Conservation (phyloP, 768 basidiomycete species). For the Suillus ampliporus region DNA sequence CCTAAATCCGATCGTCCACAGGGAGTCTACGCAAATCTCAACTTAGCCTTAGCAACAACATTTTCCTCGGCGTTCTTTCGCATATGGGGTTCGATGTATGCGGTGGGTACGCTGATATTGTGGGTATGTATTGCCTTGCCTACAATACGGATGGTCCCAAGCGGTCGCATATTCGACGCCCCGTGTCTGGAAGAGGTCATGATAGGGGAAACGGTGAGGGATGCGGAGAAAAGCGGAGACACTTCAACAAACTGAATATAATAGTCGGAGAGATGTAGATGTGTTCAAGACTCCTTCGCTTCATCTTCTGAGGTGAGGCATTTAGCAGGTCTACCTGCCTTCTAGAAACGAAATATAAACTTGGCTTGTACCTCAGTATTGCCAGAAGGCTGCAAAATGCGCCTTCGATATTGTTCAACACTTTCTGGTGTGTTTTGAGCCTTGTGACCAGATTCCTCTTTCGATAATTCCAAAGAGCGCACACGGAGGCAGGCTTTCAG, state of each 20-base stretch:
- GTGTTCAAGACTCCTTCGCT: no score
- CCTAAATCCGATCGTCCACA: constrained; percentile 22
- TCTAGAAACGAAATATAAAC: no score
- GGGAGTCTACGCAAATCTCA: constrained; percentile 74
- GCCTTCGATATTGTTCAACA: background rate
- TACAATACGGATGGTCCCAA: constrained; percentile 43
- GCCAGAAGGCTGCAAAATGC: background rate
- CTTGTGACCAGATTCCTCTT: background rate
- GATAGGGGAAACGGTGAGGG: constrained; percentile 19
- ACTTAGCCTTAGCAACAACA: constrained; percentile 53
- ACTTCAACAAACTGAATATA: background rate
- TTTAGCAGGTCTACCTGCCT: background rate
- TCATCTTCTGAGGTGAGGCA: background rate
- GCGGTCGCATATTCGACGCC: constrained; percentile 49
- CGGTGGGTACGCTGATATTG: constrained; percentile 52
- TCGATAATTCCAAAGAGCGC: background rate
- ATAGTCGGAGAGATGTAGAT: background rate
- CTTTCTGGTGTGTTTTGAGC: background rate
- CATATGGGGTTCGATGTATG: constrained; percentile 61
- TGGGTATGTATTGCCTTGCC: constrained; percentile 56
- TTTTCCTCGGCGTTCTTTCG: constrained; percentile 63
- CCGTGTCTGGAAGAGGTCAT: constrained; percentile 43
- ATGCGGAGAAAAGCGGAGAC: background rate
- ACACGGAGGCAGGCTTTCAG: background rate
- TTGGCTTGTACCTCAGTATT: background rate